Evolutionary conservation across 306 rosid species (phyloP), one percentile per base, ranked within the genome.

Genomic region (Quercus agrifolia): DNA sequence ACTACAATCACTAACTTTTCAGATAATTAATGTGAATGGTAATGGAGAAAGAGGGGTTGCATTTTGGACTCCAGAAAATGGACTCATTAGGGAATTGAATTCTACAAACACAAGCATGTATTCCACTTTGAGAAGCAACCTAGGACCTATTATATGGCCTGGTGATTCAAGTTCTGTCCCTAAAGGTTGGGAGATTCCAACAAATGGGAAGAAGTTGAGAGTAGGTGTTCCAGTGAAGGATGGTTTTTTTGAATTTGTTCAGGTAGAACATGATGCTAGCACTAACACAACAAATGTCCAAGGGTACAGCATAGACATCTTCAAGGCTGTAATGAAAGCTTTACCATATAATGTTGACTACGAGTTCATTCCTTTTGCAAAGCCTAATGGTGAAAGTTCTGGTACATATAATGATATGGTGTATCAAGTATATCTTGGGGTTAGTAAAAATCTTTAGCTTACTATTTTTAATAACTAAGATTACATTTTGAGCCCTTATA

Each of bases 171-270:
- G 10, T 10, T 20, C 74, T 15, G 17, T 10, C 15, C 90, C 92
- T 0, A 85, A 68, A 13, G 92, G 89, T 12, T 83, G 90, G 92
- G 85, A 77, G 61, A 49, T 79, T 51, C 85, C 83, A 9, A 31
- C 70, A 15, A 73, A 78, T 1, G 59, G 41, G 30, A 85, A 75
- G 70, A 70, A 49, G 55, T 31, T 87, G 59, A 79, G 51, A 54
- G 68, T 89, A 5, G 91, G 84, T 52, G 84, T 89, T 79, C 89
- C 93, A 3, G 57, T 74, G 14, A 83, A 75, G n/a, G 1, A 9
- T 14, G 86, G 73, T 3, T 82, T 59, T 56, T 6, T 0, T 31
- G 88, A 88, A 46, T 79, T 86, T 63, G 80, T 86, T 5, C 31
- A 51, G 4, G 73, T 86, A 30, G 41, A 12, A 2, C 4, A 41